Evolutionary conservation across 1,284 basidiomycete species (phyloP), one percentile per base, ranked within the genome.

Genomic region (Ustilago trichophora): DNA sequence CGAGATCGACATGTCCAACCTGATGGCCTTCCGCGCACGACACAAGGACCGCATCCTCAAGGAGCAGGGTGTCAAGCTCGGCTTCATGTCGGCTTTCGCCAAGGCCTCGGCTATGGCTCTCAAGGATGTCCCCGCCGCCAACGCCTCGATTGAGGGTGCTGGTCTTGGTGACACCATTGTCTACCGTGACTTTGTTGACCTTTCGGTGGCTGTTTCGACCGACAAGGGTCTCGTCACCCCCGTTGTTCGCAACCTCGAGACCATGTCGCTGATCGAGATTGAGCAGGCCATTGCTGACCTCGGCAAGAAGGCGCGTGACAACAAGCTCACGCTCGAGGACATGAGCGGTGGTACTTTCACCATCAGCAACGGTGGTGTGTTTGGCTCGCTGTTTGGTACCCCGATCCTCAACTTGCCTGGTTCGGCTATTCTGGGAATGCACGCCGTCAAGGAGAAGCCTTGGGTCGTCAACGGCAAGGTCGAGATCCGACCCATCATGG

Each of bases 341-440:
- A 83, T 83, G 95, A 87, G 92, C 36, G 96, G 95, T 52, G 94
- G 95, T 47, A 90, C 92, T 19, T 98, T 98, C 86, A 98, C 95
- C 76, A 98, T 98, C 83, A 98, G 95, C 50, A 98, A 98, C 82
- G 96, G 96, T 44, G 96, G 95, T 77, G 95, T 98, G 81, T 98
- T 98, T 78, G 95, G 95, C 52, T 96, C 93, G 49, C 85, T 98
- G 42, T 97, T 90, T 81, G 95, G 95, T 46, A 98, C 95, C 29
- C 95, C 95, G 21, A 81, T 84, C 82, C 94, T 98, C 85, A 98
- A 98, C 86, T 85, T 95, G 54, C 95, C 95, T 18, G 95, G 98
- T 83, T 85, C 92, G 36, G 95, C 93, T 55, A 94, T 98, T 18
- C 87, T 98, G 55, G 90, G 91, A 64, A 98, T 98, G 93, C 95